Evolutionary conservation across 495 filamentous ascomycete species (phyloP).

Genomic region (Trichoderma virens): DNA sequence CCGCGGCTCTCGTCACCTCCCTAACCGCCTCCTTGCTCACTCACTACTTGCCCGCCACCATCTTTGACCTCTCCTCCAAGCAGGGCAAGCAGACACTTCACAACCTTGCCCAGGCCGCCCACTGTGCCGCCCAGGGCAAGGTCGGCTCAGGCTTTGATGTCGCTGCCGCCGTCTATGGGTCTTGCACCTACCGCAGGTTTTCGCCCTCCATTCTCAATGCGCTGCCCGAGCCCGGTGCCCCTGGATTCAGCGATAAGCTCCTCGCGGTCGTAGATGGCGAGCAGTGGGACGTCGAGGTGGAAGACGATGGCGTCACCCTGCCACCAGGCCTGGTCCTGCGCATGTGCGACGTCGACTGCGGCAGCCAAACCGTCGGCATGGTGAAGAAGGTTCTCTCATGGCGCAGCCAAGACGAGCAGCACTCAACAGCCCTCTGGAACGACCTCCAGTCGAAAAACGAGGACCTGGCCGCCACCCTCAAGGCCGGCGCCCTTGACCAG

Average conservation of each 20-base stretch:
- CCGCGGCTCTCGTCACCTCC: slow-evolving; percentile 88
- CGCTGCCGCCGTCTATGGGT: slow-evolving; percentile 86
- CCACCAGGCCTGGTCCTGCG: slow-evolving; percentile 69
- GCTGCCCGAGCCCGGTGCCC: slow-evolving; percentile 54
- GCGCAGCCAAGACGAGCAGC: slow-evolving; percentile 59
- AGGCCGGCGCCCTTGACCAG: slow-evolving; percentile 29
- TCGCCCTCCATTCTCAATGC: slow-evolving; percentile 64
- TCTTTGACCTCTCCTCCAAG: slow-evolving; percentile 41
- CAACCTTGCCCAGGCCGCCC: slow-evolving; percentile 86
- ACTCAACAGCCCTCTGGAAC: slow-evolving; percentile 62
- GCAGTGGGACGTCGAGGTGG: slow-evolving; percentile 69
- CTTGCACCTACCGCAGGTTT: slow-evolving; percentile 84
- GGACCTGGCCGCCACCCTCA: slow-evolving; percentile 55
- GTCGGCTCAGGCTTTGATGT: slow-evolving; percentile 95
- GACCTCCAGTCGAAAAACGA: slow-evolving; percentile 69
- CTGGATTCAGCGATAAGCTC: slow-evolving; percentile 59
- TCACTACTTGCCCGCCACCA: slow-evolving; percentile 61
- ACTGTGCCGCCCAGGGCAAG: slow-evolving; percentile 95
- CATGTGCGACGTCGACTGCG: slow-evolving; percentile 94
- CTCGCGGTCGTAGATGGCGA: slow-evolving; percentile 54
- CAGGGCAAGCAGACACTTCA: slow-evolving; percentile 51
- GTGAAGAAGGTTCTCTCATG: slow-evolving; percentile 83
- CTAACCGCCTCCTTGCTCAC: slow-evolving; percentile 74
- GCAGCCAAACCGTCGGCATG: slow-evolving; percentile 89
- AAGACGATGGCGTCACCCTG: slow-evolving; percentile 59